Percentiles rank a stretch among this genome's conserved stretches.
Conservation (phyloP, 2,329 filamentous ascomycete genomes). For the Colletotrichum lindemuthianum region DNA sequence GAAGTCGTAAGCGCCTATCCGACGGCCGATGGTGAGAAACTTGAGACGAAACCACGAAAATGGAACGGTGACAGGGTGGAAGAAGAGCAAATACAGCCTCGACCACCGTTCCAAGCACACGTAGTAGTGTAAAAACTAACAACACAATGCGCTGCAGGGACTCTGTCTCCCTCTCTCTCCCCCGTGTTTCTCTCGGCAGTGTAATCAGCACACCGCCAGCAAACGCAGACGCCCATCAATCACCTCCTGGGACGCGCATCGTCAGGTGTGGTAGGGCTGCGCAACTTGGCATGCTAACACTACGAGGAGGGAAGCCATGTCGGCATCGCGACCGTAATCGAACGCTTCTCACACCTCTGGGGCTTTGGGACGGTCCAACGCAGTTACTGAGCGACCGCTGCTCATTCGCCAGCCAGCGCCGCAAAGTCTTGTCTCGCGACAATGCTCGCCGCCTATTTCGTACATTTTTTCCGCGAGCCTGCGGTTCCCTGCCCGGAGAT, state of each 20-base stretch:
- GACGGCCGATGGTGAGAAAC: not conserved
- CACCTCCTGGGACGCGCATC: not conserved
- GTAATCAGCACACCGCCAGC: not conserved
- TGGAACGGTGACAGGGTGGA: not conserved
- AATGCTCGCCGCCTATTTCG: constrained; percentile 23
- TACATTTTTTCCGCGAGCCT: constrained; percentile 17
- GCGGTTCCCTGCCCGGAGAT: constrained; percentile 1
- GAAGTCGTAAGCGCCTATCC: constrained; percentile 15
- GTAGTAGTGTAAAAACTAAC: constrained; percentile 9
- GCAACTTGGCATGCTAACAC: not conserved
- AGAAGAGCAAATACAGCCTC: constrained; percentile 1
- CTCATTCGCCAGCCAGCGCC: constrained; percentile 10
- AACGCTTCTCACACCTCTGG: constrained; percentile 12
- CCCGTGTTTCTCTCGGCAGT: too few relatives aligned
- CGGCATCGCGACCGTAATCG: constrained; percentile 14
- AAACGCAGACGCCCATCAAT: not conserved
- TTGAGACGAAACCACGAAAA: not conserved
- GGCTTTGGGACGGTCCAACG: constrained; percentile 6
- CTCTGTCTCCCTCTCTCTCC: not conserved
- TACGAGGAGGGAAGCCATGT: constrained; percentile 19
- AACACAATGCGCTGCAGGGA: not conserved
- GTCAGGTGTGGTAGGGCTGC: not conserved
- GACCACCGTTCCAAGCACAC: not conserved
- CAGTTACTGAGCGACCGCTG: not conserved
- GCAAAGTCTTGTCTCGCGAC: constrained; percentile 11